A percentile compares a stretch with the other conserved stretches of the same genome.
Evolutionary conservation across 2,329 filamentous ascomycete species (phyloP).

Genomic region (Xylariaceae sp.): DNA sequence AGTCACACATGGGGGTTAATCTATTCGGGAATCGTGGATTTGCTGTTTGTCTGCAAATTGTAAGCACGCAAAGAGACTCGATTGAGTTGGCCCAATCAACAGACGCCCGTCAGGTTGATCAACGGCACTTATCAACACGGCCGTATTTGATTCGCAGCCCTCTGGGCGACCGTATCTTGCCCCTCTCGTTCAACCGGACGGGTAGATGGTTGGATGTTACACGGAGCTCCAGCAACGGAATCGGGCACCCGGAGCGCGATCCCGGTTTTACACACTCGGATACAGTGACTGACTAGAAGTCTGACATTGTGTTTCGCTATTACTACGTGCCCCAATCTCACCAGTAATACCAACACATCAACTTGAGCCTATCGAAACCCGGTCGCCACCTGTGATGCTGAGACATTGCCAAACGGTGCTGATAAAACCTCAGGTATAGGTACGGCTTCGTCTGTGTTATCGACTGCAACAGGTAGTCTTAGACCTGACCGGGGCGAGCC

Average conservation of each 20-base stretch:
- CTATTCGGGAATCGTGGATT: not conserved
- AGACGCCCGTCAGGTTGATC: not conserved
- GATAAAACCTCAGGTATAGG: not conserved
- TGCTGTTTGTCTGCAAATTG: not conserved
- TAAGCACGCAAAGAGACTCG: not conserved
- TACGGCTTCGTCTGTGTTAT: slow-evolving; percentile 1
- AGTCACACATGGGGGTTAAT: not conserved
- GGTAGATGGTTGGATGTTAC: slow-evolving; percentile 1
- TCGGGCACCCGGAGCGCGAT: not conserved
- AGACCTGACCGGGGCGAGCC: not conserved
- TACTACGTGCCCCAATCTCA: slow-evolving; percentile 3
- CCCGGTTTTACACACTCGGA: slow-evolving; percentile 1
- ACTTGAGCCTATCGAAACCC: not conserved
- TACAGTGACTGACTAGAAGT: not conserved
- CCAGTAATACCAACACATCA: not conserved
- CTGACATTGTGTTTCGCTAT: slow-evolving; percentile 2
- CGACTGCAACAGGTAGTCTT: not conserved
- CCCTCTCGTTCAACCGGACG: slow-evolving; percentile 3
- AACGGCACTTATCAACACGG: slow-evolving; percentile 3
- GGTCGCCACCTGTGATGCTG: not conserved
- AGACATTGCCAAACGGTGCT: slow-evolving; percentile 1
- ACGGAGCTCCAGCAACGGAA: slow-evolving; percentile 5
- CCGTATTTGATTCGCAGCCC: not conserved
- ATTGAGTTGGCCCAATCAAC: slow-evolving; percentile 1
- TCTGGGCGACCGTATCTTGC: not conserved